Base-by-base conservation (phyloP, 495 filamentous ascomycete species). In the Penicillium chermesinum region DNA sequence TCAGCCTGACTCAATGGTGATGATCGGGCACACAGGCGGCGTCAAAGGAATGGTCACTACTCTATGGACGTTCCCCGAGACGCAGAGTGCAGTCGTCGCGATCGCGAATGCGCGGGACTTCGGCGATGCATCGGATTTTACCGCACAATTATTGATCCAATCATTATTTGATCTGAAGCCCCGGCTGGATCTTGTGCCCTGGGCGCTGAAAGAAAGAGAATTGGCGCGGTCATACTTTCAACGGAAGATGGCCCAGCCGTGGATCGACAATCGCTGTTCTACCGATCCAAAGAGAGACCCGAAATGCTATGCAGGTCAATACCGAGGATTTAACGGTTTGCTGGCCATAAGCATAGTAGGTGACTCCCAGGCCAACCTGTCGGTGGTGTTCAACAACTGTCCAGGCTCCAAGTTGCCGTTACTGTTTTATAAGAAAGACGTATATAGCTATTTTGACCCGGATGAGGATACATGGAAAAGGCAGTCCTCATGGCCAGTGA, bases 81-180 rank as follows among this genome's bases (percentile, higher is more conserved):
- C 46, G 14, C 48, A 52, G 17, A 59, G 49, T 22, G 56, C 49
- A 12, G 42, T 59, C 8, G 46, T 52, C 7, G 44, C 42, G 10
- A 22, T 55, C 36, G 41, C 49, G 13, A 59, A 59, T 46, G 46
- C 44, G 7, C 35, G 49, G 25, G 45, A 33, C 18, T 46, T 46
- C 32, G 52, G 52, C 16, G 56, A 59, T 33, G 56, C 52, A 6
- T 49, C 40, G 25, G 56, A 59, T 17, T 53, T 48, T 27, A 39
- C 41, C 10, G 49, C 52, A 5, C 56, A 52, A 37, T 17, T 53
- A 7, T 30, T 59, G 37, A 41, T 53, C 5, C 56, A 59, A 34
- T 41, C 45, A 4, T 48, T 59, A 9, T 55, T 59, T 27, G 53
- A 50, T 8, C 34, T 53, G 41, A 47, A 39, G 22, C 56, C 56